These are phyloP conservation scores for Cystoderma amianthinum DNA, from an alignment of 768 basidiomycete species.

Conservation along the genomic window DNA sequence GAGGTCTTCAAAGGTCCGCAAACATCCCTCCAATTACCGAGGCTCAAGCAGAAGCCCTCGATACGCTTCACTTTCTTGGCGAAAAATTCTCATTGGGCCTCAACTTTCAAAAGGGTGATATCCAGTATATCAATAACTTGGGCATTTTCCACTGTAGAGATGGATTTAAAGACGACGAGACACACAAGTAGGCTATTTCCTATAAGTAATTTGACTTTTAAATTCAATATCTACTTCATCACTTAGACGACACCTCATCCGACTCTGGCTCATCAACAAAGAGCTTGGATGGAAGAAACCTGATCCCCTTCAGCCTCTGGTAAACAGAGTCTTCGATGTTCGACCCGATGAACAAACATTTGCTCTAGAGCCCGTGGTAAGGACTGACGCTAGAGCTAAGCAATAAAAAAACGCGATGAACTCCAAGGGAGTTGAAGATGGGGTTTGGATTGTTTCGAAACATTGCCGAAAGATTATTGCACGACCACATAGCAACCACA, in stretches of 20 bases:
- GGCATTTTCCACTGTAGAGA: conserved; percentile 26
- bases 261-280: conserved; percentile 39
- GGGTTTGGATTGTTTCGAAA: too few species aligned
- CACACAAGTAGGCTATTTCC: conserved; percentile 22
- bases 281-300: conserved; percentile 39
- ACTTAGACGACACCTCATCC: conserved; percentile 33
- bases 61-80: conserved; percentile 24
- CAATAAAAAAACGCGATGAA: background rate
- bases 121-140: conserved; percentile 30
- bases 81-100: conserved; percentile 23
- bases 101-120: conserved; percentile 29
- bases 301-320: conserved; percentile 25
- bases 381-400: conserved; percentile 10
- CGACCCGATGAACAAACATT: conserved; percentile 33
- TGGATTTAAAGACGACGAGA: conserved; percentile 21
- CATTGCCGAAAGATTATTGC: too few species aligned
- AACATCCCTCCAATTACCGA: conserved; percentile 27
- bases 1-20: conserved; percentile 8
- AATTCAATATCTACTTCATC: background rate
- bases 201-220: background rate
- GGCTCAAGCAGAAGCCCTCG: conserved; percentile 30
- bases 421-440: too few species aligned
- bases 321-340: conserved; percentile 30
- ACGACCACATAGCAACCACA: too few species aligned
- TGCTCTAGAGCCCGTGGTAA: conserved; percentile 35